Evolutionary conservation across 1,284 basidiomycete genomes (phyloP).

Genomic region (Boletellus deceptivus): DNA sequence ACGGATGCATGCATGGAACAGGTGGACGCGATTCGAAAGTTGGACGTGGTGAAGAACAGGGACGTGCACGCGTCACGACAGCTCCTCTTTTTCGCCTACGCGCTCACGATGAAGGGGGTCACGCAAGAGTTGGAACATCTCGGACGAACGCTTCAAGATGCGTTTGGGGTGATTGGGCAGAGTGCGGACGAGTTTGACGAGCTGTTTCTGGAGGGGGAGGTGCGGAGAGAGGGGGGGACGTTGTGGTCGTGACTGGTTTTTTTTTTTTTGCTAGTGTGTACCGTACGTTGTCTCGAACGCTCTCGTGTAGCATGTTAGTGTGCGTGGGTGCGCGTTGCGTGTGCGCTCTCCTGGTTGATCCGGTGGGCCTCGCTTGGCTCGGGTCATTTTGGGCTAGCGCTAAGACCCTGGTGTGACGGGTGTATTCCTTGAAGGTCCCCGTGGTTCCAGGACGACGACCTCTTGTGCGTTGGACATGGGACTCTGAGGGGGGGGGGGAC

Average conservation of each 20-base stretch:
- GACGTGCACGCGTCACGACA: conserved; percentile 77
- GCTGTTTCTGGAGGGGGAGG: conserved; percentile 42
- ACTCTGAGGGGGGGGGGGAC: too few species aligned
- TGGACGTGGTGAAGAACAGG: conserved; percentile 81
- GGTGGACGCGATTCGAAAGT: conserved; percentile 74
- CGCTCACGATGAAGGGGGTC: conserved; percentile 89
- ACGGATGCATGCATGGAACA: background rate
- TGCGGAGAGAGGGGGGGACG: conserved; percentile 3
- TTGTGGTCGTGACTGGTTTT: conserved; percentile 1
- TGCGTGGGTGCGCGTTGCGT: too few species aligned
- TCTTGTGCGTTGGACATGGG: too few species aligned
- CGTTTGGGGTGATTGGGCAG: conserved; percentile 85
- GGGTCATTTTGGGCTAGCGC: too few species aligned
- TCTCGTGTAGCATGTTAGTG: too few species aligned
- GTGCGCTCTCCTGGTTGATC: too few species aligned
- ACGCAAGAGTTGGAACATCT: conserved; percentile 82
- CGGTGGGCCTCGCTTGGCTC: too few species aligned
- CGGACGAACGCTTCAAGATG: conserved; percentile 75
- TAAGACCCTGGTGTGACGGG: too few species aligned
- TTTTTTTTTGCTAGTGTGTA: too few species aligned
- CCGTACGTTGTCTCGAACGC: too few species aligned
- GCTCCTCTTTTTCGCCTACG: conserved; percentile 92
- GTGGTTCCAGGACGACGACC: too few species aligned
- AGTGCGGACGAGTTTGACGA: conserved; percentile 66
- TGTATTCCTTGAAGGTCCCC: too few species aligned